Evolutionary conservation across 768 basidiomycete species (phyloP).

Genomic region (Lactarius sanguifluus): DNA sequence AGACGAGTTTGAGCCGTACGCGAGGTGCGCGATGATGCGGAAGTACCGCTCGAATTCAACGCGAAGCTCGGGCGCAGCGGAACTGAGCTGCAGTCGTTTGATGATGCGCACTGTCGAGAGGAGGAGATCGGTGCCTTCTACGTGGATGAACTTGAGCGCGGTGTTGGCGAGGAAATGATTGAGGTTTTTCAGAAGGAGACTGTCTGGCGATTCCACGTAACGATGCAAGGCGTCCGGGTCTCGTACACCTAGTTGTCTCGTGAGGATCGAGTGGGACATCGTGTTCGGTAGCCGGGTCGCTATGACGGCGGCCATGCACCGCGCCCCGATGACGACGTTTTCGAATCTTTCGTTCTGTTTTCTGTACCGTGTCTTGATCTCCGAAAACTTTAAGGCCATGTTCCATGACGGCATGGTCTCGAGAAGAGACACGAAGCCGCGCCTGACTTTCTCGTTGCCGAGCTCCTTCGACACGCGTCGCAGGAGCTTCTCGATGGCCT

Average conservation of each 20-base stretch:
- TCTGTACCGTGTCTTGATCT: neutral
- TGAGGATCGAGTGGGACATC: neutral
- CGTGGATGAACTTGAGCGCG: neutral
- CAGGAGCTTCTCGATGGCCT: neutral
- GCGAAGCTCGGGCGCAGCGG: neutral
- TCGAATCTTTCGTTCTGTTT: neutral
- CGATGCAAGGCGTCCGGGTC: neutral
- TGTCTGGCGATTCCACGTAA: neutral
- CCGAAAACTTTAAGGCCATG: neutral
- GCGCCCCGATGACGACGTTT: constrained; percentile 5
- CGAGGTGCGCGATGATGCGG: no score
- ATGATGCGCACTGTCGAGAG: neutral
- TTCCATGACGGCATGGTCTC: neutral
- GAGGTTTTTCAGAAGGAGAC: constrained; percentile 8
- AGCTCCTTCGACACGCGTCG: neutral
- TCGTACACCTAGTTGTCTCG: neutral
- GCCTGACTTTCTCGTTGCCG: neutral
- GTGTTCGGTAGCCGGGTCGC: neutral
- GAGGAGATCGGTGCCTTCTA: neutral
- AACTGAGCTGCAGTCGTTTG: neutral
- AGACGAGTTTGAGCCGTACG: neutral
- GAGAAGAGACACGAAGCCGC: neutral
- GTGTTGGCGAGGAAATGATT: constrained; percentile 15
- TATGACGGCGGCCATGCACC: constrained; percentile 8
- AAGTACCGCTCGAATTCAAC: neutral